Base-by-base conservation (phyloP, 768 basidiomycete species). In the Tylopilus balloui region DNA sequence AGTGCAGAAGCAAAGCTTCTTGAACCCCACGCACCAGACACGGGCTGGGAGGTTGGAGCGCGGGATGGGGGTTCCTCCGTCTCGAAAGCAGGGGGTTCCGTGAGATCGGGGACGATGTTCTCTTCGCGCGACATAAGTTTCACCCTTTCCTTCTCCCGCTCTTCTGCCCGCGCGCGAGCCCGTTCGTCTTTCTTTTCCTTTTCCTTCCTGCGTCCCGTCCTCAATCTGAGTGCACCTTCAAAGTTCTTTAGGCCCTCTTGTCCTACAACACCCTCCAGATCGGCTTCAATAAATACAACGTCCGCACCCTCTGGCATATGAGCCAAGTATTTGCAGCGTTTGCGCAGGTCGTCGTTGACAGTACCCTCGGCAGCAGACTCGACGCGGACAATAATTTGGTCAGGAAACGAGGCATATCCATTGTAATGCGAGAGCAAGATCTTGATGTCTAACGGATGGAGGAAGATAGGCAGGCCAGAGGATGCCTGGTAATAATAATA, bases 401-500 rank as follows among this genome's bases (percentile, higher is more conserved):
- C 83, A 0, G 95, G 95, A 70, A 97, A 92, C 1, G 84, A 77
- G 1, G 84, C 70, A 60, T 97, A 97, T 53, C 75, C 76, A 60
- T 77, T 76, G 68, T 84, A 97, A 64, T 94, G 86, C 12, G 90
- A 79, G 36, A 93, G 74, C 21, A 99, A 76, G 52, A 96, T 92
- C 69, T 84, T 87, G 69, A 96, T 97, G 65, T 99, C 95, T 25
- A 99, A 78, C 3, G 95, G 95, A 61, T 96, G 92, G 11, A 99
- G 80, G 74, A 89, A 99, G 57, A 96, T 77, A 10, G 92, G 88
- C 48, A 88, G 75, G 12, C 96, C 96, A 2, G 90, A 88, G 0
- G 91, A 83, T 15, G 92, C 88, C 66, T 98, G 96, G 66, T 98
- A 99, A 69, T 88, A 99, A 64, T 88, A 93, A 70, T 95, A 99